These are phyloP conservation scores for Aquilaria agallochum DNA, from an alignment of 441 rosid genomes.

Conservation along the genomic window DNA sequence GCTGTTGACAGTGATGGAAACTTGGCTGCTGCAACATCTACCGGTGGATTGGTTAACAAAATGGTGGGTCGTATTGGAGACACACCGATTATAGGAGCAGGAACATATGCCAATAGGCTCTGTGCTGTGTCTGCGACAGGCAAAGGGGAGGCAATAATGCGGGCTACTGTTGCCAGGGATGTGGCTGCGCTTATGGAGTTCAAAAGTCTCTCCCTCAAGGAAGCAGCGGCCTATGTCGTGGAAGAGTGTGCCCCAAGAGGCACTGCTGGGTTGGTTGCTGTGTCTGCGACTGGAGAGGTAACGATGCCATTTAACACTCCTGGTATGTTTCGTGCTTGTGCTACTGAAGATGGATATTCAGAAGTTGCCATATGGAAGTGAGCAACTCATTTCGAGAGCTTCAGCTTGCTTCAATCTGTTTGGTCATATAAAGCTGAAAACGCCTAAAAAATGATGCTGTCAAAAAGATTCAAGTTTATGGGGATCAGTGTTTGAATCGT, in stretches of 20 bases:
- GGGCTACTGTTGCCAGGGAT: constrained; percentile 71
- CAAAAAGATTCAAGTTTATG: too few species aligned
- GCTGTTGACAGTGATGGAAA: constrained; percentile 73
- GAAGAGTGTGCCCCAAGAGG: constrained; percentile 47
- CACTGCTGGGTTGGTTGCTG: constrained; percentile 67
- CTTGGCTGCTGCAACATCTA: constrained; percentile 80
- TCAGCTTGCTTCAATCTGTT: background rate
- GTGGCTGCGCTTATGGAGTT: constrained; percentile 91
- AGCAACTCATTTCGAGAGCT: constrained; percentile 8
- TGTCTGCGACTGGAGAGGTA: constrained; percentile 74
- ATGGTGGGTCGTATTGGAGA: constrained; percentile 91
- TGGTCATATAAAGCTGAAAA: too few species aligned
- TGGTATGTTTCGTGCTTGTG: constrained; percentile 88
- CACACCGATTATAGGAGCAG: constrained; percentile 76
- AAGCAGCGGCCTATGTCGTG: constrained; percentile 62
- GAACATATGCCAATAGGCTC: constrained; percentile 71
- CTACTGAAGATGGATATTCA: constrained; percentile 67
- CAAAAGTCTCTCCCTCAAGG: constrained; percentile 65
- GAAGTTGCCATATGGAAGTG: constrained; percentile 61
- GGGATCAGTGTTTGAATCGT: too few species aligned
- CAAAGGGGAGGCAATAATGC: constrained; percentile 71
- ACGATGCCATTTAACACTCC: constrained; percentile 72
- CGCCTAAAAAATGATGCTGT: too few species aligned
- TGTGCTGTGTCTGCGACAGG: constrained; percentile 90
- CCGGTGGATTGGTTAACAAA: constrained; percentile 82